Base-by-base conservation (phyloP, 352 stramenopile species). In the Globisporangium perplexum region DNA sequence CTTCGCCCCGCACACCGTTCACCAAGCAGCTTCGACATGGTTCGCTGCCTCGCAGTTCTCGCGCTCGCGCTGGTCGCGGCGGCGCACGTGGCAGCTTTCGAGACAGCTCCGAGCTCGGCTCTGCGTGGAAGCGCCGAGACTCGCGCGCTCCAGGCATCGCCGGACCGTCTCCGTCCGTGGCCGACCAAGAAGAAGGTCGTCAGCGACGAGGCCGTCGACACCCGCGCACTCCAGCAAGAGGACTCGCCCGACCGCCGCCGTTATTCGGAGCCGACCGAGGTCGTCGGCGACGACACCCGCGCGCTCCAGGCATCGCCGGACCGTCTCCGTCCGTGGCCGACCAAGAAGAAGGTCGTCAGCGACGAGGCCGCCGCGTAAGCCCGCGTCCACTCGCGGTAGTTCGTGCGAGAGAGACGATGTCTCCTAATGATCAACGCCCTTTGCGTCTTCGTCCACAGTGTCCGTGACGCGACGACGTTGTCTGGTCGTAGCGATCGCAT, bases 1-100 rank as follows among this genome's bases (percentile, higher is more conserved):
- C 17, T 14, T 20, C n/a, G 22, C 22, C 30, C 3, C 42, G 11
- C 8, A 46, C n/a, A 47, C n/a, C 6, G 7, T 20, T 7, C 30
- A 35, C 33, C 11, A 17, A 39, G 33, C 42, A 39, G 11, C 42
- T 14, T 30, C 20, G 17, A 12, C 3, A 47, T 47, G 42, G 42
- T 47, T 0, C 42, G 20, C 26, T 20, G 12, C 11, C 28, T 56
- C 39, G 20, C 50, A 20, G n/a, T 31, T 22, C 38, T 56, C 28
- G 41, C 39, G 39, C 39, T 56, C 20, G 22, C 33, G 12, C 39
- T 56, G 26, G 50, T 43, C n/a, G n/a, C n/a, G 12, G 45, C 50
- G 28, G 20, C 46, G 7, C 22, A 41, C 6, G 46, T 36, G n/a
- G 20, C 50, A 11, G 22, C 6, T 38, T 28, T 43, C 14, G 38